Evolutionary conservation across 306 rosid genomes (phyloP), one percentile per base, ranked within the genome.

Genomic region (Cicer bijugum): DNA sequence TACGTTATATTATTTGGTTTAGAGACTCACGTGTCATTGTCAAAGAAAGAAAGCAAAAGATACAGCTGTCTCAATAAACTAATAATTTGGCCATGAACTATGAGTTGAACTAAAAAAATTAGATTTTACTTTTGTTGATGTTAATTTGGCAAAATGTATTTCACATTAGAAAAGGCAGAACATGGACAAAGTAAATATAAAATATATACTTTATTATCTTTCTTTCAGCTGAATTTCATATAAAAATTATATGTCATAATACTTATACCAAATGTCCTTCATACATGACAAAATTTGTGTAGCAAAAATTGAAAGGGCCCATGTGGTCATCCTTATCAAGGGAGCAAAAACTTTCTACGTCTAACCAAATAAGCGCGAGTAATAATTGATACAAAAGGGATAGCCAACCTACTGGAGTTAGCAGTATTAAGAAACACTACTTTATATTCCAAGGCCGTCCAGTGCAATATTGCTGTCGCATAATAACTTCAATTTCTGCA

Each of bases 401-500:
- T 48, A 51, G 52, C 80, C 79, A 56, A 59, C 55, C 64, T 76
- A 44, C 64, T 77, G 23, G 40, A 57, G 61, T 74, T 14, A 59
- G 74, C 66, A 65, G 6, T 74, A 68, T 37, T 65, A 20, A 33
- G 51, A 57, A 57, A 52, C 38, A 63, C 15, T 42, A 85, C 61
- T 28, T 28, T 28, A 87, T 72, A 84, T 67, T 82, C 64, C 70
- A 38, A 84, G 87, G 75, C 86, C 84, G 23, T 82, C 43, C 66
- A 44, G 4, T 28, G 33, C 33, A 28, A 28, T 28, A 28, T 28
- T 28, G 33, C 33, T 28, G 17, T 86, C 96, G 1, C 77, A 44
- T 35, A 93, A 80, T 71, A 77, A 16, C 88, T 91, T 93, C 89
- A 93, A 78, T 81, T 91, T 93, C 98, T 93, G 96, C 68, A 82